Percentiles rank a stretch among this genome's conserved stretches.
phyloP scores from a whole-genome alignment of 441 rosid genomes.

The Capsella rubella region DNA sequence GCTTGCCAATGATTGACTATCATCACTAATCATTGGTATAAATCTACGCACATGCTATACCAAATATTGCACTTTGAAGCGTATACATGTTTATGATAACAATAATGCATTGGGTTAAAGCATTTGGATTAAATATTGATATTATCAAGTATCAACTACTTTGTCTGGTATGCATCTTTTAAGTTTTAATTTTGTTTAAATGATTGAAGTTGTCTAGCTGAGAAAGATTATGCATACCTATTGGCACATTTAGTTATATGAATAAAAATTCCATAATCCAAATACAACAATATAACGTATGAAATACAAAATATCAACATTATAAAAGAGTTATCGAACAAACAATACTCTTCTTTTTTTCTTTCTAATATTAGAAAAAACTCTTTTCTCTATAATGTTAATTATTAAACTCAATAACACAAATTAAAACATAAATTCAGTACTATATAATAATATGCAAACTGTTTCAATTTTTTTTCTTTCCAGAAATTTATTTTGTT shows the following conservation, averaged over 20 bases:
- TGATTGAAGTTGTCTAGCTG: slow-evolving; percentile 20
- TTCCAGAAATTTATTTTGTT: neutral
- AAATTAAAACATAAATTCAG: neutral
- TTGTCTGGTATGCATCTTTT: slow-evolving; percentile 4
- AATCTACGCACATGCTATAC: slow-evolving; percentile 41
- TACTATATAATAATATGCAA: neutral
- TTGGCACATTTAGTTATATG: neutral
- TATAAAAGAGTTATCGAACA: neutral
- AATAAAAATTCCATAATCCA: neutral
- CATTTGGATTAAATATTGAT: neutral
- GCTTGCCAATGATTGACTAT: slow-evolving; percentile 40
- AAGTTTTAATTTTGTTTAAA: slow-evolving; percentile 7
- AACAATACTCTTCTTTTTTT: too few relatives aligned
- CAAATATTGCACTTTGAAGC: slow-evolving; percentile 24
- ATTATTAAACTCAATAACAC: too few relatives aligned
- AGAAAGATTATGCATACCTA: neutral
- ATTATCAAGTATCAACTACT: slow-evolving; percentile 8
- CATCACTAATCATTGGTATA: slow-evolving; percentile 38
- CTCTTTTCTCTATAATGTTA: too few relatives aligned
- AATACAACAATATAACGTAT: neutral
- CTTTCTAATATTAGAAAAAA: too few relatives aligned
- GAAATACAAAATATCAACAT: neutral
- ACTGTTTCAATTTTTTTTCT: neutral
- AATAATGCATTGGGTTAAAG: slow-evolving; percentile 14
- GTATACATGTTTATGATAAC: neutral